Percentiles rank a stretch among this genome's conserved stretches.
Evolutionary conservation across 176 grass and related monocot genomes (phyloP).

Genomic region (Zizania latifolia): DNA sequence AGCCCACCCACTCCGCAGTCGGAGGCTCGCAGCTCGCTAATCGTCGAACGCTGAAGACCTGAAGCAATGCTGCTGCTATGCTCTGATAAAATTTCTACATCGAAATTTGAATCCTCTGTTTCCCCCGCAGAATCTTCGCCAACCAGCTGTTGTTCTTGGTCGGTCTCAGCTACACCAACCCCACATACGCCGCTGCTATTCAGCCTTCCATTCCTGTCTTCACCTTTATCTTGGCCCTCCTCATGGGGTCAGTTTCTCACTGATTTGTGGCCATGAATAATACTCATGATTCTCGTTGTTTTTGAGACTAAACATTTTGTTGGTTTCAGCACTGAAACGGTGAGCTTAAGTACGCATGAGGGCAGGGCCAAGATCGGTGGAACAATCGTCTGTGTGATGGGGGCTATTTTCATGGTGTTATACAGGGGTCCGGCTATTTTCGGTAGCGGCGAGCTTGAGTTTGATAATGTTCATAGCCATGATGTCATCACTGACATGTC

Average conservation of each 20-base stretch:
- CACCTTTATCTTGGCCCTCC: slow-evolving; percentile 72
- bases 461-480: too few species aligned
- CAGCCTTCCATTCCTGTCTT: slow-evolving; percentile 89
- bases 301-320: not conserved
- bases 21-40: too few species aligned
- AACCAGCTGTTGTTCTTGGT: slow-evolving; percentile 93
- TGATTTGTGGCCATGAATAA: not conserved
- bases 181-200: slow-evolving; percentile 80
- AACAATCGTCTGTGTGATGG: slow-evolving; percentile 67
- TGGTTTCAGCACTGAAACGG: slow-evolving; percentile 65
- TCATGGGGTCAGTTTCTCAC: slow-evolving; percentile 50
- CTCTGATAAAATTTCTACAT: slow-evolving; percentile 1
- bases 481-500: slow-evolving; percentile 42
- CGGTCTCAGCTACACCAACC: slow-evolving; percentile 81
- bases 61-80: not conserved
- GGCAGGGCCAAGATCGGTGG: slow-evolving; percentile 65
- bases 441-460: too few species aligned
- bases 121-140: slow-evolving; percentile 57
- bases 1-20: slow-evolving; percentile 4
- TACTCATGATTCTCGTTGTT: not conserved
- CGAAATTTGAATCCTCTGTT: slow-evolving; percentile 9
- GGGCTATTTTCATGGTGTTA: slow-evolving; percentile 78
- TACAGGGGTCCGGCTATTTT: slow-evolving; percentile 73
- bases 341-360: slow-evolving; percentile 49
- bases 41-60: too few species aligned